Evolutionary conservation across 176 grass and related monocot genomes (phyloP), one percentile per base, ranked within the genome.

Genomic region (Eragrostis curvula): DNA sequence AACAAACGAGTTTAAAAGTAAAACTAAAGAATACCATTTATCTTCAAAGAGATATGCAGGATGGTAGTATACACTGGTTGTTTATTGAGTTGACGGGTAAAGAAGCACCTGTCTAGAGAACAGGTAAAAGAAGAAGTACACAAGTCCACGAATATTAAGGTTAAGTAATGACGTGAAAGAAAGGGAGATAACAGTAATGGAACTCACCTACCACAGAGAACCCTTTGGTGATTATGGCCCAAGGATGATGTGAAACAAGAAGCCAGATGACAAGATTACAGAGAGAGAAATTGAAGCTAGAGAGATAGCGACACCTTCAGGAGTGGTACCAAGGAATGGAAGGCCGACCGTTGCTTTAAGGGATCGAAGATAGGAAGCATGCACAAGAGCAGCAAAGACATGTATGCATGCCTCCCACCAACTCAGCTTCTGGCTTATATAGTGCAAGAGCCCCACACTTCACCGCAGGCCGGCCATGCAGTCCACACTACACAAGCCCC

Each of bases 391-490:
- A 66, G 63, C 66, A 82, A 73, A 82, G 48, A 16, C 41, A 79
- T 81, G 71, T 48, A 67, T 48, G 73, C 79, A 78, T 97, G 89
- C 79, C 74, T 92, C 94, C 94, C 85, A 97, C 92, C 94, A 83
- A 94, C 92, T 94, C 81, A 88, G 85, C 87, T 92, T 89, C 68
- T 9, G 77, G 79, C 88, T 87, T 97, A 92, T 97, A 90, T 97
- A 92, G 89, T 84, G 85, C 75, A 42, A 85, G 79, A 84, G 79
- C 61, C 83, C 94, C 78, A 76, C 87, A 81, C 84, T 71, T 75
- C 44, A 41, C 27, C 60, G 20, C 75, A 89, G 81, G 84, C 74
- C 90, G 84, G 89, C 86, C 80, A 84, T 82, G 82, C 81, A 83
- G 74, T 36, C 32, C 32, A 36, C 32, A 4, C 32, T 36, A 36